phyloP scores from a whole-genome alignment of 306 rosid species.

The Fragaria ananassa region DNA sequence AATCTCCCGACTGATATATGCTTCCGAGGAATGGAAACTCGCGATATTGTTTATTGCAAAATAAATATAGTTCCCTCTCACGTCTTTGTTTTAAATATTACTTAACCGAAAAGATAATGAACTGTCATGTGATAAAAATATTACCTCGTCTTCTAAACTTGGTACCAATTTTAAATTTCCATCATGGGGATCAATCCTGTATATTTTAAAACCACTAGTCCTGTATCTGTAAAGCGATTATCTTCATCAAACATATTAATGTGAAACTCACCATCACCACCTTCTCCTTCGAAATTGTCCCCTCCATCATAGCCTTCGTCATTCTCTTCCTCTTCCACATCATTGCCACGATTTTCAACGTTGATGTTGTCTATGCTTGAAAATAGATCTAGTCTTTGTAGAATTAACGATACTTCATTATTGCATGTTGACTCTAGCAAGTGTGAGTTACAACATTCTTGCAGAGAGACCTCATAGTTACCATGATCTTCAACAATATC shows the following conservation, averaged over 20 bases:
- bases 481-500: not conserved
- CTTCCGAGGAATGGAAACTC: not conserved
- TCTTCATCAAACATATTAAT: too few relatives aligned
- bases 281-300: too few relatives aligned
- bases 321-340: not conserved
- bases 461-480: not conserved
- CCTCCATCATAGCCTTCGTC: not conserved
- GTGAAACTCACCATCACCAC: too few relatives aligned
- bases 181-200: not conserved
- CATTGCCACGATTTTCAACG: too few relatives aligned
- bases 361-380: not conserved
- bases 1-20: not conserved
- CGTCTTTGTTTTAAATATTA: not conserved
- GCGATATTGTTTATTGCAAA: not conserved
- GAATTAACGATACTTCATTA: not conserved
- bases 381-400: not conserved
- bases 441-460: not conserved
- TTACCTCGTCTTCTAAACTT: not conserved
- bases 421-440: not conserved
- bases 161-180: not conserved
- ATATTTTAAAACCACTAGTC: not conserved
- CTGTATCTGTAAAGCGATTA: not conserved
- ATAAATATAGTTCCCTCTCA: not conserved
- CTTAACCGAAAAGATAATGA: not conserved
- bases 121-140: not conserved